Evolutionary conservation across 331 rosid species (phyloP).

Genomic region (Quercus tomentella): DNA sequence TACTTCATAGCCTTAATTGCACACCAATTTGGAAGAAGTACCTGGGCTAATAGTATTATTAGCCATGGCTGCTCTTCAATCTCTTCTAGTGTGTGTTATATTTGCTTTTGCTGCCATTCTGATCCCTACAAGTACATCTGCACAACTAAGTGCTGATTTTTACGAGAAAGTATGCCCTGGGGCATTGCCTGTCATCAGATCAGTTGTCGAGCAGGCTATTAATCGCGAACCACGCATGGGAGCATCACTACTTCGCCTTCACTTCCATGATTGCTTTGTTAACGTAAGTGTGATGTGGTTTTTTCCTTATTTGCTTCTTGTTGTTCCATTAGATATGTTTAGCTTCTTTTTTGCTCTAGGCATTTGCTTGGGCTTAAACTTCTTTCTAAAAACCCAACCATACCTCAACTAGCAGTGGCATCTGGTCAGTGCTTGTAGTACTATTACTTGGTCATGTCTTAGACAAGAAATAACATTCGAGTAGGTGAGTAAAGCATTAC

Average conservation of each 20-base stretch:
- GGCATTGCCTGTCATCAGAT: conserved; percentile 39
- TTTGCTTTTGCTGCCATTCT: conserved; percentile 11
- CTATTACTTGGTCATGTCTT: too few relatives aligned
- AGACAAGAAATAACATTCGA: too few relatives aligned
- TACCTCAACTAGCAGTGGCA: too few relatives aligned
- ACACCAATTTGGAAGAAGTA: background rate
- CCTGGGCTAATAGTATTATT: background rate
- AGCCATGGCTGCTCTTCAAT: conserved; percentile 32
- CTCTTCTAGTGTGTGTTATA: conserved; percentile 6
- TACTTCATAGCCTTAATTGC: background rate
- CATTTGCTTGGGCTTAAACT: too few relatives aligned
- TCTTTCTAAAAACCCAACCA: too few relatives aligned
- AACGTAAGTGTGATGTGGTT: conserved; percentile 30
- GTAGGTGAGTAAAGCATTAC: too few relatives aligned
- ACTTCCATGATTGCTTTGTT: conserved; percentile 69
- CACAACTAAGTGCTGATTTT: conserved; percentile 32
- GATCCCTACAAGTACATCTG: conserved; percentile 22
- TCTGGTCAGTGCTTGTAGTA: too few relatives aligned
- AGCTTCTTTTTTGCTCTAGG: too few relatives aligned
- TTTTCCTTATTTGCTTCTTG: background rate
- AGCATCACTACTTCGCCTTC: conserved; percentile 58
- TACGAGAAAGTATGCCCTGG: conserved; percentile 40
- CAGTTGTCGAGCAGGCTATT: conserved; percentile 32
- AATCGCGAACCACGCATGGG: conserved; percentile 43
- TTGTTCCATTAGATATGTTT: too few relatives aligned